Percentiles rank a stretch among this genome's conserved stretches.
These are phyloP conservation scores for Arthrobotrys sinensis DNA, from an alignment of 2,329 filamentous ascomycete species.

Conservation along the genomic window DNA sequence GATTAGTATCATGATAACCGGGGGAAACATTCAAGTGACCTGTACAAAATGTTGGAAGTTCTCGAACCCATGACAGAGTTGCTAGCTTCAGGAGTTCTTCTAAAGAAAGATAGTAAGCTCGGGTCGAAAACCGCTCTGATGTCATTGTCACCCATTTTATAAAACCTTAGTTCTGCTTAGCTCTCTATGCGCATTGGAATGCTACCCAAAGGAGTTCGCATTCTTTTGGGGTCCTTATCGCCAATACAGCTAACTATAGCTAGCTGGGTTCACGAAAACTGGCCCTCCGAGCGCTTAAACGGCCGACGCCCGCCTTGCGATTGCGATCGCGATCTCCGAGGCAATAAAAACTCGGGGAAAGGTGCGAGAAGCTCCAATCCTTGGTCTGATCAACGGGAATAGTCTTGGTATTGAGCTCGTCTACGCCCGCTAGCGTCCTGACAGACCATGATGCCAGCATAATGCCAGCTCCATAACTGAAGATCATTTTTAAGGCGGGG, in stretches of 20 bases:
- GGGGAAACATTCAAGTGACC: conserved; percentile 36
- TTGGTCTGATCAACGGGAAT: conserved; percentile 25
- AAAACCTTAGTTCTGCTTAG: neutral
- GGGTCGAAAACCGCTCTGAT: conserved; percentile 6
- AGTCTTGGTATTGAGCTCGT: conserved; percentile 60
- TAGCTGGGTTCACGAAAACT: conserved; percentile 18
- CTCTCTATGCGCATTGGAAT: conserved; percentile 23
- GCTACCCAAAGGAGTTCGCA: conserved; percentile 4
- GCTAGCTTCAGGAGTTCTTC: neutral
- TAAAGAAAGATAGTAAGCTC: neutral
- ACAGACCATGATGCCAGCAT: conserved; percentile 9
- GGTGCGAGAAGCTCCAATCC: conserved; percentile 11
- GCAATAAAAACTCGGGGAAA: neutral
- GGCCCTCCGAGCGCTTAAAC: conserved; percentile 23
- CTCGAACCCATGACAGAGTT: conserved; percentile 5
- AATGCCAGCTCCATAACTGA: conserved; percentile 13
- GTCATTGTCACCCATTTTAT: conserved; percentile 25
- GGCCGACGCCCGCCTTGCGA: conserved; percentile 23
- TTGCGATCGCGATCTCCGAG: conserved; percentile 29
- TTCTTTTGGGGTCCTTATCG: conserved; percentile 16
- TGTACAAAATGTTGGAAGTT: conserved; percentile 21
- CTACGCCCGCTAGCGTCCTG: conserved; percentile 26
- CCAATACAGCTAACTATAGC: conserved; percentile 22
- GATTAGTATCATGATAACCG: conserved; percentile 49
- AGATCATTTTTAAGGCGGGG: conserved; percentile 55